Conservation (phyloP, 768 basidiomycete species). For the Termitomyces sp. region DNA sequence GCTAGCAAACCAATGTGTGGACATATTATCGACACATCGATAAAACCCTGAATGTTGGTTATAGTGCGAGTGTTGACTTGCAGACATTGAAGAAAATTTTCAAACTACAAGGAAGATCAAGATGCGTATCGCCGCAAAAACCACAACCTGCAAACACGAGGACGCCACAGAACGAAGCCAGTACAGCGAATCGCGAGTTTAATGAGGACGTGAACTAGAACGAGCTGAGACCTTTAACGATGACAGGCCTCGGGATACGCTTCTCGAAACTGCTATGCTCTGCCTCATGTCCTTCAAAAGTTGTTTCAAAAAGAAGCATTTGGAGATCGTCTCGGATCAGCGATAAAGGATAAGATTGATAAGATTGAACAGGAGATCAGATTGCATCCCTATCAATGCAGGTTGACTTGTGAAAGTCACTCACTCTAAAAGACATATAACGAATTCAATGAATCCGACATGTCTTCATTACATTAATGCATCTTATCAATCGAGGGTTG, state of each 20-base stretch:
- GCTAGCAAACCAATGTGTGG: conserved; percentile 23
- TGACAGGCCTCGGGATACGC: not conserved
- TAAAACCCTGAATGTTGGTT: conserved; percentile 26
- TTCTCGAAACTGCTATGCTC: not conserved
- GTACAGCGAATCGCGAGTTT: not conserved
- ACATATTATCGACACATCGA: conserved; percentile 18
- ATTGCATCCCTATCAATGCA: not conserved
- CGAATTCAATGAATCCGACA: not conserved
- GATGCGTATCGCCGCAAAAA: not conserved
- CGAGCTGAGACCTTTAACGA: not conserved
- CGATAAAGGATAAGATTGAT: not conserved
- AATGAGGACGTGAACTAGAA: not conserved
- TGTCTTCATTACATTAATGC: not conserved
- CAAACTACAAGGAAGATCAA: not conserved
- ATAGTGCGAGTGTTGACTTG: not conserved
- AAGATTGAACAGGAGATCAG: not conserved
- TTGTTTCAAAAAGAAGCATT: not conserved
- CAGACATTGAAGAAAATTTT: not conserved
- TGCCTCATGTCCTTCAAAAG: not conserved
- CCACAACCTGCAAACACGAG: not conserved
- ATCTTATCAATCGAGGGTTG: not conserved
- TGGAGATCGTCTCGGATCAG: not conserved
- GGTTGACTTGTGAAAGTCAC: not conserved
- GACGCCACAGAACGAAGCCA: not conserved
- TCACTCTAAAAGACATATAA: too few species aligned